phyloP scores from a whole-genome alignment of 2,329 filamentous ascomycete genomes.

The Stachybotrys chartarum region DNA sequence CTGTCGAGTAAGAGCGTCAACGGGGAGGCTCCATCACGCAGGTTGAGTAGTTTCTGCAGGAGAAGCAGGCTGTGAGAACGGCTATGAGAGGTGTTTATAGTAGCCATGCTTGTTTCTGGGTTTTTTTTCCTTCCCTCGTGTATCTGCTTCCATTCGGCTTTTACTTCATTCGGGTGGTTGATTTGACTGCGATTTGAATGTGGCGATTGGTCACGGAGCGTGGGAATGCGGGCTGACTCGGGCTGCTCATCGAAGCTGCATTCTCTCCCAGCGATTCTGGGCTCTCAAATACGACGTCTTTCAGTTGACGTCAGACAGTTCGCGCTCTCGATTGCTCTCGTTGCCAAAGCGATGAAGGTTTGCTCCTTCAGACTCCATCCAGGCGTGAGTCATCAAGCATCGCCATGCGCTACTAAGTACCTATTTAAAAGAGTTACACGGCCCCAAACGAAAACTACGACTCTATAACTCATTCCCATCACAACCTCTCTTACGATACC shows the following conservation, averaged over 20 bases:
- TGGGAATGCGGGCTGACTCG: no score
- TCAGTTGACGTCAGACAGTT: no score
- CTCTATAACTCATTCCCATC: no score
- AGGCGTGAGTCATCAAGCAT: neutral
- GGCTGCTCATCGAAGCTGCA: no score
- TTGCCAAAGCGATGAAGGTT: no score
- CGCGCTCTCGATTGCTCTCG: no score
- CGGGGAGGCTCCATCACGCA: conserved; percentile 74
- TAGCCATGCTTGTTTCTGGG: conserved; percentile 37
- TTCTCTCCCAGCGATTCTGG: no score
- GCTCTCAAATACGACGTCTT: no score
- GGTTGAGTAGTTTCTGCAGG: conserved; percentile 72
- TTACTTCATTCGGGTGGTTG: no score
- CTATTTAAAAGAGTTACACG: neutral
- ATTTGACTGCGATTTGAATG: no score
- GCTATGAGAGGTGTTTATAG: conserved; percentile 55
- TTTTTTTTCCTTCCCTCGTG: neutral
- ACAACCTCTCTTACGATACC: conserved; percentile 45
- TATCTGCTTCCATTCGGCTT: neutral
- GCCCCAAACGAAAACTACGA: no score
- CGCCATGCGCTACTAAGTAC: neutral
- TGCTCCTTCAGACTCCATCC: neutral
- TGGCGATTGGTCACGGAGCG: no score
- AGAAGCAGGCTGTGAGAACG: conserved; percentile 79
- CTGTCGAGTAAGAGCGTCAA: conserved; percentile 82